phyloP scores from a whole-genome alignment of 257 asterid species.

The Solanum appendiculatum region DNA sequence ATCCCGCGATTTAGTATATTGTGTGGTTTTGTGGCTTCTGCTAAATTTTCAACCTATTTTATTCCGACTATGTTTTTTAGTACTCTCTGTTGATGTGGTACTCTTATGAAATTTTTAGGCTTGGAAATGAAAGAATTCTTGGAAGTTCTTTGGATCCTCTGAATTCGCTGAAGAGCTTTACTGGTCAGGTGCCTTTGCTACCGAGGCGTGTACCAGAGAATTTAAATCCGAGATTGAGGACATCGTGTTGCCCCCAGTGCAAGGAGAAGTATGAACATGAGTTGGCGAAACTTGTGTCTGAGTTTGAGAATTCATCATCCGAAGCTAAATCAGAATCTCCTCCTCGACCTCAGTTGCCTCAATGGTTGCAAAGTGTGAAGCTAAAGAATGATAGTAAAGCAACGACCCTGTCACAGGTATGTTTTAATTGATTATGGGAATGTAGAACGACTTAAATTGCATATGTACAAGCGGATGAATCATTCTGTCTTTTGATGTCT shows the following conservation, averaged over 20 bases:
- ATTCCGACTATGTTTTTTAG: background rate
- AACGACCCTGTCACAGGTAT: constrained; percentile 41
- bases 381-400: constrained; percentile 24
- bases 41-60: background rate
- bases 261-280: constrained; percentile 48
- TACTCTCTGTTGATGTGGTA: background rate
- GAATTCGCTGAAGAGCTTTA: constrained; percentile 30
- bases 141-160: constrained; percentile 35
- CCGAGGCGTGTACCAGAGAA: constrained; percentile 29
- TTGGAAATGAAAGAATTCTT: constrained; percentile 45
- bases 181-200: constrained; percentile 19
- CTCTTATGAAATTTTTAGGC: constrained; percentile 21
- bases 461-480: background rate
- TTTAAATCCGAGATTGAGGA: constrained; percentile 24
- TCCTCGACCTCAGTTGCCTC: constrained; percentile 46
- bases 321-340: constrained; percentile 32
- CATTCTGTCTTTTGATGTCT: background rate
- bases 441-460: background rate
- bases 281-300: constrained; percentile 38
- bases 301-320: constrained; percentile 44
- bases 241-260: constrained; percentile 49
- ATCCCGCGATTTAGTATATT: background rate
- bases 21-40: background rate
- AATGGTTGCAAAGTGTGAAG: constrained; percentile 76
- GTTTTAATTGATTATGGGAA: background rate